A percentile compares a stretch with the other conserved stretches of the same genome.
Evolutionary conservation across 2,329 filamentous ascomycete species (phyloP).

Genomic region (Lachnellula occidentalis): DNA sequence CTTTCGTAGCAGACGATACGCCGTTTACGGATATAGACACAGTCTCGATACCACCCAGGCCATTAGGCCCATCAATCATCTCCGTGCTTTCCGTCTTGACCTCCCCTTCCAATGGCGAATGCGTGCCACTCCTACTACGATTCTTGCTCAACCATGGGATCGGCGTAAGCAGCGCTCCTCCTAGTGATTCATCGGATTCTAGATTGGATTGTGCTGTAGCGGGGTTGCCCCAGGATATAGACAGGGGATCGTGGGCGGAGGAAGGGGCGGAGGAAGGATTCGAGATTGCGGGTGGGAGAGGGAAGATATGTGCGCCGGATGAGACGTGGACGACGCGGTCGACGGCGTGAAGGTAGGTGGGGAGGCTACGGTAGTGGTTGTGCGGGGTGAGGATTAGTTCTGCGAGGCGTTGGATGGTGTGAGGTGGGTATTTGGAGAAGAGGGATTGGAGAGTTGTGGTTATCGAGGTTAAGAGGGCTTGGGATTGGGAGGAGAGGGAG

Average conservation of each 20-base stretch:
- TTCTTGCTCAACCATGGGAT: slow-evolving; percentile 74
- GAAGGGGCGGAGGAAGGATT: slow-evolving; percentile 50
- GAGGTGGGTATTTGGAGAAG: slow-evolving; percentile 74
- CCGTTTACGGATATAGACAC: slow-evolving; percentile 73
- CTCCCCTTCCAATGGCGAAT: slow-evolving; percentile 49
- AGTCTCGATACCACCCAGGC: slow-evolving; percentile 73
- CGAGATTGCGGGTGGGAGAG: slow-evolving; percentile 64
- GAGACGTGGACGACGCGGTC: slow-evolving; percentile 89
- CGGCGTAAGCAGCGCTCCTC: slow-evolving; percentile 85
- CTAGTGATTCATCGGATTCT: slow-evolving; percentile 82
- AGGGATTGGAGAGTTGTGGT: slow-evolving; percentile 53
- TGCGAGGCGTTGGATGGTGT: slow-evolving; percentile 86
- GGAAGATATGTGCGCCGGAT: slow-evolving; percentile 73
- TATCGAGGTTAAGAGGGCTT: slow-evolving; percentile 57
- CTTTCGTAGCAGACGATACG: slow-evolving; percentile 45
- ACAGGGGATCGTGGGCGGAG: slow-evolving; percentile 29
- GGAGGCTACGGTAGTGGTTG: slow-evolving; percentile 73
- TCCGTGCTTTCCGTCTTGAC: slow-evolving; percentile 70
- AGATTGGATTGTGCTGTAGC: slow-evolving; percentile 41
- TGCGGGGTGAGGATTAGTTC: slow-evolving; percentile 77
- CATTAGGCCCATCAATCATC: slow-evolving; percentile 76
- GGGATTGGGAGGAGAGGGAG: slow-evolving; percentile 58
- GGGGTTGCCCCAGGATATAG: slow-evolving; percentile 44
- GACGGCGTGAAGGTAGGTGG: slow-evolving; percentile 82
- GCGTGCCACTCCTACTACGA: slow-evolving; percentile 29